Percentiles rank a stretch among this genome's conserved stretches.
These are phyloP conservation scores for Botryotinia narcissicola DNA, from an alignment of 2,329 filamentous ascomycete genomes.

Conservation along the genomic window DNA sequence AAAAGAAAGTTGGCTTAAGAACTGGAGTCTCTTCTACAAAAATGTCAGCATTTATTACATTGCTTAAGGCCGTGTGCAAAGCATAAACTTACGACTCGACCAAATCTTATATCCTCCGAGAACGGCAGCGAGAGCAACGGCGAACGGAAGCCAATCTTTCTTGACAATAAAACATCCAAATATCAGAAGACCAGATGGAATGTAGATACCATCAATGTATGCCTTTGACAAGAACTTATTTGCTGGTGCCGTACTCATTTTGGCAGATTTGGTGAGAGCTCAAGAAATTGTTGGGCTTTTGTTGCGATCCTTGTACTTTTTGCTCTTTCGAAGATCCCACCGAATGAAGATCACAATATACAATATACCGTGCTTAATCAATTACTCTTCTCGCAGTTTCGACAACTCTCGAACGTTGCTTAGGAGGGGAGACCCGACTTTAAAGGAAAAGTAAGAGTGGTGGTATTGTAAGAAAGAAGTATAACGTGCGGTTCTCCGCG, in stretches of 20 bases:
- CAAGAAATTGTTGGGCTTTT: slow-evolving; percentile 27
- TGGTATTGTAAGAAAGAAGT: not conserved
- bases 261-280: slow-evolving; percentile 19
- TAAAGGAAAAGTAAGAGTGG: not conserved
- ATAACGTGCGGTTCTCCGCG: not conserved
- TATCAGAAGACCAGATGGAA: slow-evolving; percentile 76
- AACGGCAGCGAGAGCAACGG: slow-evolving; percentile 61
- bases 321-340: not conserved
- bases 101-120: slow-evolving; percentile 71
- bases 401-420: not conserved
- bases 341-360: not conserved
- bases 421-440: not conserved
- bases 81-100: slow-evolving; percentile 59
- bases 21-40: slow-evolving; percentile 70
- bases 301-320: not conserved
- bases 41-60: slow-evolving; percentile 20
- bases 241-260: slow-evolving; percentile 15
- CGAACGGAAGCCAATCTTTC: slow-evolving; percentile 71
- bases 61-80: not conserved
- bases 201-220: slow-evolving; percentile 77
- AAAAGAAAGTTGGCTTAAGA: slow-evolving; percentile 83
- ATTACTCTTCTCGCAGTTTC: not conserved
- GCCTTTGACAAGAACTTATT: slow-evolving; percentile 47
- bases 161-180: slow-evolving; percentile 76
- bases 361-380: not conserved